A percentile compares a stretch with the other conserved stretches of the same genome.
Evolutionary conservation across 2,329 filamentous ascomycete genomes (phyloP).

Genomic region (Clonostachys rosea): DNA sequence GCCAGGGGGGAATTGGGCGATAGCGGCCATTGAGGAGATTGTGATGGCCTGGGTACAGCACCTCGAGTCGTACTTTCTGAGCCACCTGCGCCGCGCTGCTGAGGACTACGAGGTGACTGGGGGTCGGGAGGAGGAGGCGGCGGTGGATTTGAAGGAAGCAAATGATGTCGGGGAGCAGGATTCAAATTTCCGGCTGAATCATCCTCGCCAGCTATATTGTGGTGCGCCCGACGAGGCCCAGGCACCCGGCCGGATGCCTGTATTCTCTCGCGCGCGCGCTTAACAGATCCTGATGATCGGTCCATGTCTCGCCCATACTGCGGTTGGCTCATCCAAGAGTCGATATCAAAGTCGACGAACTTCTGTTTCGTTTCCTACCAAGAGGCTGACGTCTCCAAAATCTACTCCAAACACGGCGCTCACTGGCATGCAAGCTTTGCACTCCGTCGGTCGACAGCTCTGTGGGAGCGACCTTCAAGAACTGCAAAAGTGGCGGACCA

Average conservation of each 20-base stretch:
- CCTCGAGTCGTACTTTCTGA: constrained; percentile 19
- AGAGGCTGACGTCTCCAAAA: no score
- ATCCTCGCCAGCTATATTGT: background rate
- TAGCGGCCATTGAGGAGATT: constrained; percentile 51
- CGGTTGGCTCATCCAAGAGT: constrained; percentile 40
- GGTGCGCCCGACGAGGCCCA: background rate
- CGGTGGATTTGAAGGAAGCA: constrained; percentile 1
- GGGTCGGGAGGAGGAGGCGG: constrained; percentile 1
- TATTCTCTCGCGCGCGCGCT: constrained; percentile 48
- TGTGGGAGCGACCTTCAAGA: no score
- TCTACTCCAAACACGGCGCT: no score
- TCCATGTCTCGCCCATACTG: constrained; percentile 53
- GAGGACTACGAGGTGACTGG: constrained; percentile 2
- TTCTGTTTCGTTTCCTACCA: no score
- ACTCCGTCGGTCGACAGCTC: no score
- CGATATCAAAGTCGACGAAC: background rate
- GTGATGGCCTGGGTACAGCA: constrained; percentile 48
- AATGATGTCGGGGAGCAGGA: constrained; percentile 4
- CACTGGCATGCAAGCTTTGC: no score
- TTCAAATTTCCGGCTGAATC: constrained; percentile 2
- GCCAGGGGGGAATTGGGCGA: constrained; percentile 24
- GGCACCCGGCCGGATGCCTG: no score
- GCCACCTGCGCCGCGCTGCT: constrained; percentile 5
- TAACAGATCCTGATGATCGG: constrained; percentile 43
- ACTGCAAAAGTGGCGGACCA: no score